Evolutionary conservation across 768 basidiomycete species (phyloP).

Genomic region (Suillus occidentalis): DNA sequence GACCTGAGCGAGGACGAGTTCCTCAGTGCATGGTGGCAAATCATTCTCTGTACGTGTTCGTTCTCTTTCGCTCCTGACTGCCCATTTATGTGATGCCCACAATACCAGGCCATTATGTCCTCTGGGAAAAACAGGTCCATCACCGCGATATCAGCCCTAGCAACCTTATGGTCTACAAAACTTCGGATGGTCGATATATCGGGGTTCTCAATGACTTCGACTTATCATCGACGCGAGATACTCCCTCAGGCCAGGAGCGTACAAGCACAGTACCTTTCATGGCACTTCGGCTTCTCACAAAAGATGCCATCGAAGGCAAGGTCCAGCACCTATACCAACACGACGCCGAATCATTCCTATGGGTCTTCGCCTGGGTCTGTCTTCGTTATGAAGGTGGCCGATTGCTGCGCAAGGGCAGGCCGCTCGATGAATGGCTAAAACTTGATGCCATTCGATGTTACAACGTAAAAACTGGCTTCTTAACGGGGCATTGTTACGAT

Average conservation of each 20-base stretch:
- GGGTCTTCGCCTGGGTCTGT: slow-evolving; percentile 2
- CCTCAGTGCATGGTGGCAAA: slow-evolving; percentile 8
- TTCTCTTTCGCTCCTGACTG: neutral
- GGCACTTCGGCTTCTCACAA: slow-evolving; percentile 3
- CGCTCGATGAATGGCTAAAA: neutral
- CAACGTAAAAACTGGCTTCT: neutral
- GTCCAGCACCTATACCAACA: neutral
- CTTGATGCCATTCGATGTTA: neutral
- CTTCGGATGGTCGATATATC: neutral
- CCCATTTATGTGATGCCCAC: neutral
- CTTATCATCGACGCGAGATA: neutral
- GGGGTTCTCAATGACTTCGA: slow-evolving; percentile 16
- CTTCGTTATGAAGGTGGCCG: neutral
- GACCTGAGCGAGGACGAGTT: neutral
- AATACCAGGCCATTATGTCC: slow-evolving; percentile 5
- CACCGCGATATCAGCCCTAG: slow-evolving; percentile 8
- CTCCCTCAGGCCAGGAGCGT: neutral
- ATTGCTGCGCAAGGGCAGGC: neutral
- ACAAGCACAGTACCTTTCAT: slow-evolving; percentile 15
- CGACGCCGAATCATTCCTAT: neutral
- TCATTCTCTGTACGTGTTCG: slow-evolving; percentile 3
- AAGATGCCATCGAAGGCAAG: neutral
- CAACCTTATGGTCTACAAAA: slow-evolving; percentile 11
- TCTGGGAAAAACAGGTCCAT: neutral
- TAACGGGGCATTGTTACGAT: accelerated